phyloP scores from a whole-genome alignment of 2,329 filamentous ascomycete species.

The Diaporthe humulicola region DNA sequence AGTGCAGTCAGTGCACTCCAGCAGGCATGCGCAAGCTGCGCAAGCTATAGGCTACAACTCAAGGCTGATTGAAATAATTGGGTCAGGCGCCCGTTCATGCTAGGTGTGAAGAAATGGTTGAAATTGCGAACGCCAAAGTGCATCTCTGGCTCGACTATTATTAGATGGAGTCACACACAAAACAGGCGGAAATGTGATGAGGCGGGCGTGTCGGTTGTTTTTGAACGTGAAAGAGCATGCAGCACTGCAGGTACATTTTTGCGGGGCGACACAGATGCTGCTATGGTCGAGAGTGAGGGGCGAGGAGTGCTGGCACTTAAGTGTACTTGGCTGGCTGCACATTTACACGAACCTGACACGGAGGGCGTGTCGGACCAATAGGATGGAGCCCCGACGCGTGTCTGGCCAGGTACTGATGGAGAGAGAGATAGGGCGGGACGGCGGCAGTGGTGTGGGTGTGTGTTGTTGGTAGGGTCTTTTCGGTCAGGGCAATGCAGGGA shows the following conservation, averaged over 20 bases:
- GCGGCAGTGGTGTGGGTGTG: neutral
- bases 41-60: neutral
- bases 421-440: neutral
- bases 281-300: neutral
- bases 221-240: constrained; percentile 21
- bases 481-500: constrained; percentile 23
- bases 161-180: neutral
- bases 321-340: constrained; percentile 34
- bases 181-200: constrained; percentile 26
- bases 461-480: neutral
- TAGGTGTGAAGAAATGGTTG: constrained; percentile 1
- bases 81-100: neutral
- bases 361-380: constrained; percentile 13
- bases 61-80: constrained; percentile 8
- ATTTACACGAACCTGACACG: constrained; percentile 33
- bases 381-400: constrained; percentile 21
- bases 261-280: constrained; percentile 1
- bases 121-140: neutral
- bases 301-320: constrained; percentile 41
- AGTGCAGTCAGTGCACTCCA: neutral
- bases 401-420: neutral
- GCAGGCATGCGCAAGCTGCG: neutral
- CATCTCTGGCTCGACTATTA: neutral
- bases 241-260: constrained; percentile 26
- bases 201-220: constrained; percentile 26